A percentile compares a stretch with the other conserved stretches of the same genome.
phyloP scores from a whole-genome alignment of 2,329 filamentous ascomycete genomes.

The Verticillium dahliae region DNA sequence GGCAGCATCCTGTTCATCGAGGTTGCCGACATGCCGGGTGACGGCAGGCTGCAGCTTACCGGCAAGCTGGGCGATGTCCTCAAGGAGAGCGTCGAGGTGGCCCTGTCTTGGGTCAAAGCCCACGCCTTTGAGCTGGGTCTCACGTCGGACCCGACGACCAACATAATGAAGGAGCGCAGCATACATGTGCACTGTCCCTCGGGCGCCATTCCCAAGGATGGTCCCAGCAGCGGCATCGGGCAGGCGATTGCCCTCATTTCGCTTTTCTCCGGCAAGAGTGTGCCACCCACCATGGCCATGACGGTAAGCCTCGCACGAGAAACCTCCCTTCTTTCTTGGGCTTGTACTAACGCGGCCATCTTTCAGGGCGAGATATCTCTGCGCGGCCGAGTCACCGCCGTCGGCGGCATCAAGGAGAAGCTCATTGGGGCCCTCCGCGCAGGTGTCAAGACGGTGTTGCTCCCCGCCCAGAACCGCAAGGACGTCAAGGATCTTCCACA shows the following conservation, averaged over 20 bases:
- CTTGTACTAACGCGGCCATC: slow-evolving; percentile 2
- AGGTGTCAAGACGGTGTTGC: slow-evolving; percentile 86
- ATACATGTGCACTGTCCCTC: slow-evolving; percentile 96
- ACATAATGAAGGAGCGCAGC: slow-evolving; percentile 92
- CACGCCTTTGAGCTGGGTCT: slow-evolving; percentile 89
- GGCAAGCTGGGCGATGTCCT: slow-evolving; percentile 95
- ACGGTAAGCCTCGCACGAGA: slow-evolving; percentile 49
- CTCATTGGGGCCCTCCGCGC: slow-evolving; percentile 89
- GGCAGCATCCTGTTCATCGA: slow-evolving; percentile 98
- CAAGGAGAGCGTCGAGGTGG: slow-evolving; percentile 95
- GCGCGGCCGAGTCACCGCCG: slow-evolving; percentile 82
- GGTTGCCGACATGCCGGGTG: slow-evolving; percentile 93
- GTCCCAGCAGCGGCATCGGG: slow-evolving; percentile 78
- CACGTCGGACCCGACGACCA: slow-evolving; percentile 70
- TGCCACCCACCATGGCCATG: slow-evolving; percentile 93
- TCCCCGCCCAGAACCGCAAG: slow-evolving; percentile 85
- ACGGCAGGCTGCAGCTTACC: slow-evolving; percentile 86
- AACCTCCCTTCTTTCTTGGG: background rate
- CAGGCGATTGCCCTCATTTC: slow-evolving; percentile 92
- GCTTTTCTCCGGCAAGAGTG: slow-evolving; percentile 76
- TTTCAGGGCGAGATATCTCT: slow-evolving; percentile 65
- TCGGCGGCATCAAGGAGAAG: slow-evolving; percentile 98
- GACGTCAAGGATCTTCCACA: slow-evolving; percentile 85
- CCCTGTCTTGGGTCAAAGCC: slow-evolving; percentile 92
- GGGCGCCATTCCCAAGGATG: slow-evolving; percentile 92